Conservation (phyloP, 768 basidiomycete species). For the Clavaria fumosa region DNA sequence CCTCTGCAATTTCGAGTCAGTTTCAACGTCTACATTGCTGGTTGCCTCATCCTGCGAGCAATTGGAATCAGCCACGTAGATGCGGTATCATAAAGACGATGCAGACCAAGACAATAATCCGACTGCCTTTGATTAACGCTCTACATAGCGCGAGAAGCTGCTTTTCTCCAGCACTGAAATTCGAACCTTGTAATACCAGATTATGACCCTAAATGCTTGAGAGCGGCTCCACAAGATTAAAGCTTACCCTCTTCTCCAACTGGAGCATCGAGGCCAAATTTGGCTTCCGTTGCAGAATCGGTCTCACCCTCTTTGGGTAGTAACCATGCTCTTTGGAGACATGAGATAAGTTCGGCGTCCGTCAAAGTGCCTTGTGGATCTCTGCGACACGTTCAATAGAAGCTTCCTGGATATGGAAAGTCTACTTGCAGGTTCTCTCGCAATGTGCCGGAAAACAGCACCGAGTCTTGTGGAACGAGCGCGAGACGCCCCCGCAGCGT, state of each 20-base stretch:
- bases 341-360: slow-evolving; percentile 48
- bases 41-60: slow-evolving; percentile 41
- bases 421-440: slow-evolving; percentile 27
- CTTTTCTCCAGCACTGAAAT: slow-evolving; percentile 50
- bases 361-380: slow-evolving; percentile 37
- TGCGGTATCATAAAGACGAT: background rate
- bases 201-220: background rate
- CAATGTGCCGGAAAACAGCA: slow-evolving; percentile 37
- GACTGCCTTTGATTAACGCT: slow-evolving; percentile 45
- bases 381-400: slow-evolving; percentile 15
- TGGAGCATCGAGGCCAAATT: slow-evolving; percentile 46
- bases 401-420: background rate
- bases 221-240: background rate
- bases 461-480: slow-evolving; percentile 51
- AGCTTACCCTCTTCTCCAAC: slow-evolving; percentile 45
- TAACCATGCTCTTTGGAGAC: slow-evolving; percentile 44
- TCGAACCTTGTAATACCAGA: slow-evolving; percentile 36
- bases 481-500: slow-evolving; percentile 38
- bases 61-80: background rate
- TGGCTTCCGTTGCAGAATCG: slow-evolving; percentile 35
- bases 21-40: slow-evolving; percentile 44
- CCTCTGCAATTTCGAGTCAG: slow-evolving; percentile 41
- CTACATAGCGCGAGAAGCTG: slow-evolving; percentile 47
- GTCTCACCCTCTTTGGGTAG: slow-evolving; percentile 32
- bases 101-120: slow-evolving; percentile 36